phyloP scores from a whole-genome alignment of 208 protist genomes.

The Endotrypanum monterogeii region DNA sequence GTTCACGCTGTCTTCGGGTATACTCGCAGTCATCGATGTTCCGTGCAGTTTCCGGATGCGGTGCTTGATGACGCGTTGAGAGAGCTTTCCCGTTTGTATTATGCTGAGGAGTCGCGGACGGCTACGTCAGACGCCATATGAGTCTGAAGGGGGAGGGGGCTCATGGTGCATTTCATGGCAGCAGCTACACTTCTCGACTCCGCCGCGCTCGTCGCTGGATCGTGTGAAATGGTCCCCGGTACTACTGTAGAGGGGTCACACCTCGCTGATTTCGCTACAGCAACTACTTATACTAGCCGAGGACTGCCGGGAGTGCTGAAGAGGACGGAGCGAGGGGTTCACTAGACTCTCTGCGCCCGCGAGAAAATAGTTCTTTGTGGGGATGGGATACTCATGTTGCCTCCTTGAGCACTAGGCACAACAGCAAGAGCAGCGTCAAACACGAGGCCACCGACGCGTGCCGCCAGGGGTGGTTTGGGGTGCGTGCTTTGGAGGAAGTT shows the following conservation, averaged over 20 bases:
- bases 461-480: neutral
- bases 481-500: neutral
- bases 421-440: neutral
- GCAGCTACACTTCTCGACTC: neutral
- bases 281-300: neutral
- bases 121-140: slow-evolving; percentile 7
- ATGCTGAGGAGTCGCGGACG: slow-evolving; percentile 10
- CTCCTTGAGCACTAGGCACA: slow-evolving; percentile 10
- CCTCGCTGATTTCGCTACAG: neutral
- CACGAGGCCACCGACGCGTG: neutral
- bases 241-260: too few species aligned
- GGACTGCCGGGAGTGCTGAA: neutral
- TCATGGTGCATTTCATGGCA: neutral
- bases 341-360: slow-evolving; percentile 23
- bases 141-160: neutral
- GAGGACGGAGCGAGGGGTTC: slow-evolving; percentile 5
- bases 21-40: neutral
- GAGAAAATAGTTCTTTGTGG: slow-evolving; percentile 38
- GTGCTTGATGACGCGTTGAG: neutral
- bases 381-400: slow-evolving; percentile 41
- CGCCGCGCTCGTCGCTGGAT: neutral
- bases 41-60: neutral
- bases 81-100: slow-evolving; percentile 16
- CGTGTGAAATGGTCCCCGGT: too few species aligned
- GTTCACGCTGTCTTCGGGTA: neutral